Evolutionary conservation across 1,139 yeast species (phyloP).

Genomic region (Pichia sp.): DNA sequence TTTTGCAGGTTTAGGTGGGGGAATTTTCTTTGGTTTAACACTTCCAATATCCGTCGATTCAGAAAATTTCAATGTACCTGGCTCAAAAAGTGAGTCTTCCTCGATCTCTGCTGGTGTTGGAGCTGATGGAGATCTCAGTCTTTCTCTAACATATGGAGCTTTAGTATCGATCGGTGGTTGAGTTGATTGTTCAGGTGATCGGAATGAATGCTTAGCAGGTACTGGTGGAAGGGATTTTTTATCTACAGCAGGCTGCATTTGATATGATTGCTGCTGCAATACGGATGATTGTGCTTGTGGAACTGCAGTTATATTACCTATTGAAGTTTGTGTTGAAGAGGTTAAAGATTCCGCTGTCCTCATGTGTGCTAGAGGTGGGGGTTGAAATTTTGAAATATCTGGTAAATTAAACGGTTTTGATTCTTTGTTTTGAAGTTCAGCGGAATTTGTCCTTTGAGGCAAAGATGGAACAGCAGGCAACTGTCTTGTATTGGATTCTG

Average conservation of each 20-base stretch:
- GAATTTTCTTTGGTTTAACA: neutral
- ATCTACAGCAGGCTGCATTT: too few relatives aligned
- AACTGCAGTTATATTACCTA: too few relatives aligned
- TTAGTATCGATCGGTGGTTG: neutral
- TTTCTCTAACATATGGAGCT: neutral
- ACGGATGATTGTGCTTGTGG: neutral
- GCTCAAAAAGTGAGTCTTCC: too few relatives aligned
- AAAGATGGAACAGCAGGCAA: neutral
- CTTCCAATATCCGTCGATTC: too few relatives aligned
- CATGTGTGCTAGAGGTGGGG: slow-evolving; percentile 23
- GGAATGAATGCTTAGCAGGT: too few relatives aligned
- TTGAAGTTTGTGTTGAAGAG: neutral
- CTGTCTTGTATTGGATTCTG: neutral
- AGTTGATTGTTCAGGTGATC: too few relatives aligned
- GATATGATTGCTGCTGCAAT: too few relatives aligned
- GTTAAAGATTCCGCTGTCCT: neutral
- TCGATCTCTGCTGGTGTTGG: too few relatives aligned
- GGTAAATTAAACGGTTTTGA: slow-evolving; percentile 21
- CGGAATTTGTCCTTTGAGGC: neutral
- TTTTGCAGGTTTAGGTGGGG: slow-evolving; percentile 2
- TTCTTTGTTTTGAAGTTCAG: neutral
- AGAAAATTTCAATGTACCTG: too few relatives aligned
- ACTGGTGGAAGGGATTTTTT: neutral
- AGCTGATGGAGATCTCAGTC: slow-evolving; percentile 5
- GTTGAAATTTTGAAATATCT: slow-evolving; percentile 24